Evolutionary conservation across 371 early-diverging fungal species (phyloP), one percentile per base, ranked within the genome.

Genomic region (Mucor plumbeus): DNA sequence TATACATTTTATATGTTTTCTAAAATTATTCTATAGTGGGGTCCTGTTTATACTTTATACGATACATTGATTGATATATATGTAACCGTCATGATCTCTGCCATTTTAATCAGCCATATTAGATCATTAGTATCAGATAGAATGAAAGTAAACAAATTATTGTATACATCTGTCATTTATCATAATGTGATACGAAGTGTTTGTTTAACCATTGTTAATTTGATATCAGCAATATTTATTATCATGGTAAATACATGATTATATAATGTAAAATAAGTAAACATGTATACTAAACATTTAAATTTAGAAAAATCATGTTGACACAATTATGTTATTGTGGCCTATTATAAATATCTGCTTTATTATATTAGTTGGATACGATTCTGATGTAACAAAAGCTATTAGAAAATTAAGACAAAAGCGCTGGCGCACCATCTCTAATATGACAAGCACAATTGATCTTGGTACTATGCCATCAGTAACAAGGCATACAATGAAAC

Each of bases 21-120:
- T 35, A 17, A 56, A 11, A n/a, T 38, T 21, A 19, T 38, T 4
- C 19, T 26, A n/a, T 55, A 76, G 77, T 81, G 82, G 82, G 79
- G 83, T 1, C 75, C 78, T 11, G 73, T 82, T 3, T 82, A 82
- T 58, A 82, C 83, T 3, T 61, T 82, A 33, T 61, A 59, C 19
- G 83, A 82, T 48, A 78, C 80, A 14, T 7, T 71, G 1, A 74
- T 80, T 14, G 83, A 82, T 61, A 35, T 80, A 0, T 82, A 82
- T 39, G 80, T 80, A 3, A 80, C 80, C 11, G 0, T 73, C 13
- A 66, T 73, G 59, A 78, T 82, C 7, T 73, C 64, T 26, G 59
- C 36, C n/a, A 68, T 78, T 38, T 60, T 82, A 3, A 43, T 76
- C 6, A 60, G 36, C 9, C 83, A 82, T 58, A 75, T 82, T 44